A percentile compares a stretch with the other conserved stretches of the same genome.
These are phyloP conservation scores for Kalanchoe fedtschenkoi DNA, from an alignment of 164 flowering plant genomes.

Conservation along the genomic window DNA sequence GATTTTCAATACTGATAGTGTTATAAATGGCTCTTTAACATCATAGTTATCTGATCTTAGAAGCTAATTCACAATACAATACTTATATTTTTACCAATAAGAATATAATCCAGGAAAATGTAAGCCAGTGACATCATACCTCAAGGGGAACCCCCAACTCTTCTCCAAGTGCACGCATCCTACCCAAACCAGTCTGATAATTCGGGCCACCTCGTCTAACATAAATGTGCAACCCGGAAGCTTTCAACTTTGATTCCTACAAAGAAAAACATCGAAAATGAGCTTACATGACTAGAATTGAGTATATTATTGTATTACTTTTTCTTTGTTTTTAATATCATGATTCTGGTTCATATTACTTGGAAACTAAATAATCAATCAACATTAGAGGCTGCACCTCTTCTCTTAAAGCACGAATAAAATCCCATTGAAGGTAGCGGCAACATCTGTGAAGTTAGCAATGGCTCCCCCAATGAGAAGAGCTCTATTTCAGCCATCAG, in stretches of 20 bases:
- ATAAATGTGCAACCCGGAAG: conserved; percentile 76
- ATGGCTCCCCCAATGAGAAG: conserved; percentile 89
- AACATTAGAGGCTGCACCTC: conserved; percentile 23
- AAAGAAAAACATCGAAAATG: not conserved
- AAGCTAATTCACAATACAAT: not conserved
- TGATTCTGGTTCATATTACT: too few species aligned
- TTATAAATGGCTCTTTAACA: too few species aligned
- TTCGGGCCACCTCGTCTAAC: conserved; percentile 97
- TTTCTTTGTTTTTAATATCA: too few species aligned
- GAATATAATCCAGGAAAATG: not conserved
- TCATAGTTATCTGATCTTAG: too few species aligned
- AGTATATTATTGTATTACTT: not conserved
- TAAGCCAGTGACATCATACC: conserved; percentile 27
- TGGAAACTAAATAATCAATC: not conserved
- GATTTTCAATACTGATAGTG: too few species aligned
- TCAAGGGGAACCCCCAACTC: conserved; percentile 80
- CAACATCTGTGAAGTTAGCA: conserved; percentile 91
- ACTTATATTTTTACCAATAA: not conserved
- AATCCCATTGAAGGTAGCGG: conserved; percentile 87
- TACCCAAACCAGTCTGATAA: conserved; percentile 75
- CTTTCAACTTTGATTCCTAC: conserved; percentile 75
- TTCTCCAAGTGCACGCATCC: conserved; percentile 72
- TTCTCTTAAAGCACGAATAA: conserved; percentile 58
- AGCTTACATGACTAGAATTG: not conserved
- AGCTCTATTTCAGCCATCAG: conserved; percentile 82